Evolutionary conservation across 1,139 yeast genomes (phyloP).

Genomic region (Entelexis paramagnoliae): DNA sequence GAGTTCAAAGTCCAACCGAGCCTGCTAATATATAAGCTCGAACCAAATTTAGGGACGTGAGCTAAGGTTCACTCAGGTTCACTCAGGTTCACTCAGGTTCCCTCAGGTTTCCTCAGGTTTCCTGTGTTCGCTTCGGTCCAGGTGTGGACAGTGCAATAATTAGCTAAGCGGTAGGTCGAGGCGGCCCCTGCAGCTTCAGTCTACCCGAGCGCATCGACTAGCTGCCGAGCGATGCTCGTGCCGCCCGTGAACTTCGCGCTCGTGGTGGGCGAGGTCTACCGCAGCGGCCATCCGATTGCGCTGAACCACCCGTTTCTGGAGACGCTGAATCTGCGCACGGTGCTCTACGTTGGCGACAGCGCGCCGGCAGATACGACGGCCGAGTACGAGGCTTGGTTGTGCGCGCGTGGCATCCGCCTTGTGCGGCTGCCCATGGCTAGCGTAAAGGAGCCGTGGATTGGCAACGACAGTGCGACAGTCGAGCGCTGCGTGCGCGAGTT

Average conservation of each 20-base stretch:
- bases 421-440: conserved; percentile 56
- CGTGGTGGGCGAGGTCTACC: conserved; percentile 67
- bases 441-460: conserved; percentile 64
- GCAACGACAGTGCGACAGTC: conserved; percentile 48
- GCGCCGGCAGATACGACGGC: conserved; percentile 44
- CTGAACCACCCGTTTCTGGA: conserved; percentile 69
- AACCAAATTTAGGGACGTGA: no score
- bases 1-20: no score
- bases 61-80: no score
- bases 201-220: not conserved
- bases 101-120: no score
- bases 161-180: no score
- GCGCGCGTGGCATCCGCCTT: conserved; percentile 45
- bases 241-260: conserved; percentile 89
- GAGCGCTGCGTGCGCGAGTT: conserved; percentile 53
- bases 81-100: no score
- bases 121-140: no score
- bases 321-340: conserved; percentile 61
- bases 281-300: conserved; percentile 91
- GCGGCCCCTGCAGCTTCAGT: no score
- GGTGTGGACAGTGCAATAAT: no score
- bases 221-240: conserved; percentile 34
- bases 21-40: no score
- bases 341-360: conserved; percentile 60
- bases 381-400: conserved; percentile 59